Evolutionary conservation across 352 stramenopile species (phyloP), one percentile per base, ranked within the genome.

Genomic region (Globisporangium parvum): DNA sequence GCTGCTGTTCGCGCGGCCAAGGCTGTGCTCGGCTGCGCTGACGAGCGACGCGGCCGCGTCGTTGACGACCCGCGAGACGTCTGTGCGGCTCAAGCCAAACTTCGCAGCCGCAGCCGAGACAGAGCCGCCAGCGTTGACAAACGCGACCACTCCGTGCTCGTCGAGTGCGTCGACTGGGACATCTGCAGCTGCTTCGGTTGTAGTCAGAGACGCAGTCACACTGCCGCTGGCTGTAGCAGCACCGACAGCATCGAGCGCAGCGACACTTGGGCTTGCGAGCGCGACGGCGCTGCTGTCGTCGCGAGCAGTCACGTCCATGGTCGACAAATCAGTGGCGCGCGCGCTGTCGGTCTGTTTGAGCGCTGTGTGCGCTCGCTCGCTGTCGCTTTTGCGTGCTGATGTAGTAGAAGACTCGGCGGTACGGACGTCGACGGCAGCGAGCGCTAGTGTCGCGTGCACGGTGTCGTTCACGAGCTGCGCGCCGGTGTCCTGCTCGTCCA

Each of bases 21-120:
- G n/a, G 10, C 12, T 41, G 44, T 14, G 26, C 14, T 50, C 23
- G 11, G 40, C 47, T 41, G 31, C 17, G 23, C 49, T 45, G 12
- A 31, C 50, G 1, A 49, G 15, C 18, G 37, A 31, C 6, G 47
- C 53, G 1, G 47, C 60, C 1, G 54, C 60, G 17, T 65, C 57
- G 44, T 73, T 66, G 20, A 69, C 37, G 26, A 71, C 54, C 46
- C 55, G 67, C 10, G 65, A 51, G 10, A 72, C 61, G 24, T 74
- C 62, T 0, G 53, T 53, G 17, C 70, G 63, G 12, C 63, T 68
- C 47, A 73, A 17, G 9, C 58, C 56, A 26, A 78, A 75, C 40
- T 60, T 66, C 6, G 59, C 53, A 5, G 65, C 67, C 17, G 62
- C 65, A 23, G 60, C 57, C 0, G 63, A 45, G 10, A 71, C 47